Conservation (phyloP, 1,139 yeast genomes). For the Suhomyces ambrosiae region DNA sequence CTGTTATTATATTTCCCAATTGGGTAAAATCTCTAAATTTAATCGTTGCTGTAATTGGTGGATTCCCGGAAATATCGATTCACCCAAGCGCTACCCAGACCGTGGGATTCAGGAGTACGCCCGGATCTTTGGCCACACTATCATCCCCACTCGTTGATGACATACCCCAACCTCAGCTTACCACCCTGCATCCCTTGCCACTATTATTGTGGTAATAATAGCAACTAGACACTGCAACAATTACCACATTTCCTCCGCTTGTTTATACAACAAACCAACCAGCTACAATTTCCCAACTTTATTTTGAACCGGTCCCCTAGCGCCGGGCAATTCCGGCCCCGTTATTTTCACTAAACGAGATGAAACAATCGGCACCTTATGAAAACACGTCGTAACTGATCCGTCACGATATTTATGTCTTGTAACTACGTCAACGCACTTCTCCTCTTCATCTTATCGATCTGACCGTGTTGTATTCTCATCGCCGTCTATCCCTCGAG, state of each 20-base stretch:
- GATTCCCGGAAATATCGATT: neutral
- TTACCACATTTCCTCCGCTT: conserved; percentile 1
- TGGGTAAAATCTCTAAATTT: neutral
- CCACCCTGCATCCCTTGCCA: neutral
- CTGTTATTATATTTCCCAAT: conserved; percentile 7
- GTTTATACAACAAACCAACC: neutral
- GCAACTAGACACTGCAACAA: conserved; percentile 1
- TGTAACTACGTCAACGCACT: neutral
- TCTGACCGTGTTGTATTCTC: no score
- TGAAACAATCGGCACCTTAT: neutral
- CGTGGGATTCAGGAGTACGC: no score
- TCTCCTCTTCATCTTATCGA: neutral
- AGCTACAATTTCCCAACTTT: neutral
- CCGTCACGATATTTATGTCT: neutral
- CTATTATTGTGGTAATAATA: conserved; percentile 1
- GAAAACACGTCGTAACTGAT: no score
- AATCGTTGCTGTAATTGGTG: conserved; percentile 2
- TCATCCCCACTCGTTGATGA: no score
- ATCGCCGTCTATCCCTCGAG: no score
- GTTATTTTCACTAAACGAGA: neutral
- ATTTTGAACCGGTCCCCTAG: neutral
- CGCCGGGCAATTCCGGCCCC: neutral
- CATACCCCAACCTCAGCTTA: no score
- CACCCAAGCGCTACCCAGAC: no score
- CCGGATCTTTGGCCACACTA: no score